Conservation (phyloP, 345 rosid species). For the Camelina neglecta region DNA sequence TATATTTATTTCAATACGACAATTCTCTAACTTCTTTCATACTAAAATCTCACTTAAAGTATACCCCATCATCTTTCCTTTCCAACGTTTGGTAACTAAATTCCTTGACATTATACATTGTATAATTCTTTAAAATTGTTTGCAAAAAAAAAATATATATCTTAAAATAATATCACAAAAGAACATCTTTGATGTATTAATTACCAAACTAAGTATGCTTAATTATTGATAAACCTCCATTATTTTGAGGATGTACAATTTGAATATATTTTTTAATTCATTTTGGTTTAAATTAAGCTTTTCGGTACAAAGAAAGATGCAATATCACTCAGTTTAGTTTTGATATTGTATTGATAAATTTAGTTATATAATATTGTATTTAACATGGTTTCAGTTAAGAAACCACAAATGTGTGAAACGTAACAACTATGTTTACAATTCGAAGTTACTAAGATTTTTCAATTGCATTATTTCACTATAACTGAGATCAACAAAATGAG, state of each 20-base stretch:
- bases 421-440: not conserved
- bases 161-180: not conserved
- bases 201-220: not conserved
- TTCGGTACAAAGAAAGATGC: not conserved
- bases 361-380: not conserved
- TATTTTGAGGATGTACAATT: too few relatives aligned
- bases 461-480: not conserved
- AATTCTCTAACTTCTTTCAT: conserved; percentile 27
- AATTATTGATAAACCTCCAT: not conserved
- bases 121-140: too few relatives aligned
- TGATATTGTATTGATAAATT: not conserved
- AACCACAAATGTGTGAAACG: not conserved
- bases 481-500: not conserved
- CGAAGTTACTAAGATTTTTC: not conserved
- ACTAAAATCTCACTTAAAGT: conserved; percentile 38
- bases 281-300: too few relatives aligned
- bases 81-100: conserved; percentile 15
- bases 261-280: too few relatives aligned
- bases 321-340: not conserved
- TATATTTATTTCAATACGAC: conserved; percentile 36
- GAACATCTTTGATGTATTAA: not conserved
- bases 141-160: too few relatives aligned
- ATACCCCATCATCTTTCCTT: conserved; percentile 25
- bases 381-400: not conserved
- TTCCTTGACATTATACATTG: too few relatives aligned